These are phyloP conservation scores for Cyanidioschyzon merolae DNA, from an alignment of 23 red algal species.

Conservation along the genomic window DNA sequence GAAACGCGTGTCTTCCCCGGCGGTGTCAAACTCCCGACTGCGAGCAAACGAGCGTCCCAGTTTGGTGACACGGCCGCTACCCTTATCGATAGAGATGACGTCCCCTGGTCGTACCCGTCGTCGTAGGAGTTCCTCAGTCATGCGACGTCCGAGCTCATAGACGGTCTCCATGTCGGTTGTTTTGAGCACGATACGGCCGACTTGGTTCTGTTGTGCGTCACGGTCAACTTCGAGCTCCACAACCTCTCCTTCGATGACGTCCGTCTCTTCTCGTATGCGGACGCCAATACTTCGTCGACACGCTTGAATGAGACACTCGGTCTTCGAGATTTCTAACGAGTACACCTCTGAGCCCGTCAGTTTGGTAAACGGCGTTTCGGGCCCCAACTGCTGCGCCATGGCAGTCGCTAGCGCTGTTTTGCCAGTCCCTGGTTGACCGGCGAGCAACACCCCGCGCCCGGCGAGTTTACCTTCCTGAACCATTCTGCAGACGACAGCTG, in stretches of 20 bases:
- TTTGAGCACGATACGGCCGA: conserved; percentile 60
- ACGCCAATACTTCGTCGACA: conserved; percentile 80
- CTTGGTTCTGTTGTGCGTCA: background rate
- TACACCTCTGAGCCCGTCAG: conserved; percentile 85
- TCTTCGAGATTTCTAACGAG: conserved; percentile 98
- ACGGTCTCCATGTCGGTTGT: conserved; percentile 99
- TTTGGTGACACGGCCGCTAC: conserved; percentile 87
- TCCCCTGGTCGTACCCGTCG: conserved; percentile 77
- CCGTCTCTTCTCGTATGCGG: conserved; percentile 84
- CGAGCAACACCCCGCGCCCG: conserved; percentile 77
- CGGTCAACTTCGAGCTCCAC: conserved; percentile 90
- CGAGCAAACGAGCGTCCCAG: conserved; percentile 82
- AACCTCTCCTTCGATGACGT: conserved; percentile 96
- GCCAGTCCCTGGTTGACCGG: conserved; percentile 83
- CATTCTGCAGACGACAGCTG: conserved; percentile 75
- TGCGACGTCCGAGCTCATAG: conserved; percentile 89
- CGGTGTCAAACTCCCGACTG: conserved; percentile 83
- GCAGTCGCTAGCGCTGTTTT: conserved; percentile 96
- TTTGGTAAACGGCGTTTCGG: conserved; percentile 88
- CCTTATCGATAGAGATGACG: conserved; percentile 97
- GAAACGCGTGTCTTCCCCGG: conserved; percentile 60
- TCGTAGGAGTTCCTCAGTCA: conserved; percentile 69
- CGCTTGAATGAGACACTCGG: conserved; percentile 86
- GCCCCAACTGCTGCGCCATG: conserved; percentile 86
- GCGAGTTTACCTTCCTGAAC: conserved; percentile 66